phyloP scores from a whole-genome alignment of 2,329 filamentous ascomycete species.

The Aspergillus phoenicis region DNA sequence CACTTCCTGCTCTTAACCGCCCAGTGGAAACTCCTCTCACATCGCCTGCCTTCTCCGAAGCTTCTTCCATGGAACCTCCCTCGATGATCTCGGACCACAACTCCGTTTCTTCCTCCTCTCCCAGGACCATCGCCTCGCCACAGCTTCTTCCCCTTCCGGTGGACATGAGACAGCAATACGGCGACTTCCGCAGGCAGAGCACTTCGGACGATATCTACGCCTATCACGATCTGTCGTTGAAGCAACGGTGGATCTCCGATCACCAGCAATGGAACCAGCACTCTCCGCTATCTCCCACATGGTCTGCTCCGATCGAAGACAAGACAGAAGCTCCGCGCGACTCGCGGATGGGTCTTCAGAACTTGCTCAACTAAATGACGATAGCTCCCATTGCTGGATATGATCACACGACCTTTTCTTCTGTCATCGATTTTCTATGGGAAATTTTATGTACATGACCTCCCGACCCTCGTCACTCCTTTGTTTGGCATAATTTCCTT shows the following conservation, averaged over 20 bases:
- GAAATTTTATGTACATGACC: slow-evolving; percentile 19
- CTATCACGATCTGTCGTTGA: slow-evolving; percentile 28
- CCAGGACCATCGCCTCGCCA: slow-evolving; percentile 48
- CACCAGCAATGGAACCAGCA: slow-evolving; percentile 34
- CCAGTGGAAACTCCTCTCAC: slow-evolving; percentile 60
- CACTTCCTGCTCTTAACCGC: slow-evolving; percentile 41
- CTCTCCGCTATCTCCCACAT: slow-evolving; percentile 30
- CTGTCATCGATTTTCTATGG: slow-evolving; percentile 13
- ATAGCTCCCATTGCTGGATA: slow-evolving; percentile 19
- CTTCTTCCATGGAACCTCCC: slow-evolving; percentile 63
- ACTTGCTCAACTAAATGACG: slow-evolving; percentile 42
- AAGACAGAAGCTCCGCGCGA: slow-evolving; percentile 35
- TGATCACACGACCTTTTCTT: slow-evolving; percentile 27
- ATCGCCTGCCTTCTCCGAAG: slow-evolving; percentile 65
- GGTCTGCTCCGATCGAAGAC: slow-evolving; percentile 21
- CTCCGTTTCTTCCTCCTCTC: slow-evolving; percentile 66
- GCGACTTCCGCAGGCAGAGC: slow-evolving; percentile 37
- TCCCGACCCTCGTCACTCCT: slow-evolving; percentile 22
- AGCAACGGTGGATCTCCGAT: slow-evolving; percentile 32
- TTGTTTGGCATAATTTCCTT: slow-evolving; percentile 21
- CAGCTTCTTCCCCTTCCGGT: slow-evolving; percentile 45
- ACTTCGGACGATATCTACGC: slow-evolving; percentile 29
- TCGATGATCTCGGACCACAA: slow-evolving; percentile 71
- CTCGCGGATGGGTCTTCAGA: slow-evolving; percentile 44
- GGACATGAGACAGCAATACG: slow-evolving; percentile 46